A percentile compares a stretch with the other conserved stretches of the same genome.
These are phyloP conservation scores for Globisporangium nodosum DNA, from an alignment of 352 stramenopile genomes.

Conservation along the genomic window DNA sequence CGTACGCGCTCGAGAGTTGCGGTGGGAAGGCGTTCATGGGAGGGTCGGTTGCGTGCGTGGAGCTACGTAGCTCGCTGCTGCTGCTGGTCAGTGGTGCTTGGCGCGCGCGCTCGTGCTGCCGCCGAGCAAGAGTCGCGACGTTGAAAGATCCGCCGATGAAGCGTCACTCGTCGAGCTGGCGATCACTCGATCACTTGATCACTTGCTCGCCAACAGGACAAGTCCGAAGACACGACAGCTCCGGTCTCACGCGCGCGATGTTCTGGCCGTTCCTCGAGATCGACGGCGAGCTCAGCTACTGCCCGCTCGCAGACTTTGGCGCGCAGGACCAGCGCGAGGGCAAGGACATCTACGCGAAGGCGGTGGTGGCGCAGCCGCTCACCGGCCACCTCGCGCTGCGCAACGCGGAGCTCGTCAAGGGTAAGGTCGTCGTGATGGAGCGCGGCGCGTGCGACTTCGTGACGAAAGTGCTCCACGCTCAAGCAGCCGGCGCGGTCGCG, in stretches of 20 bases:
- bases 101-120: too few relatives aligned
- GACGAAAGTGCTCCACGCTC: slow-evolving; percentile 62
- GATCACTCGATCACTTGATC: too few relatives aligned
- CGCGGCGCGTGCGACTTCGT: slow-evolving; percentile 74
- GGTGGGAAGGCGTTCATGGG: background rate
- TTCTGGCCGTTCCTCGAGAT: slow-evolving; percentile 73
- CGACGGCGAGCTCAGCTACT: slow-evolving; percentile 51
- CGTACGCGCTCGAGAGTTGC: background rate
- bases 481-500: slow-evolving; percentile 58
- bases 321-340: slow-evolving; percentile 32
- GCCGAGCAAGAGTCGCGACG: too few relatives aligned
- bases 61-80: background rate
- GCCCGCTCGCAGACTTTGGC: slow-evolving; percentile 63
- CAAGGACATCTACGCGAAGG: slow-evolving; percentile 42
- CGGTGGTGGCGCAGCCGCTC: slow-evolving; percentile 53
- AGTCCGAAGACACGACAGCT: background rate
- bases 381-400: slow-evolving; percentile 39
- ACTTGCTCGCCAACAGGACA: too few relatives aligned
- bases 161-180: too few relatives aligned
- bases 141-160: too few relatives aligned
- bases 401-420: slow-evolving; percentile 36
- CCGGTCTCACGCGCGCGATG: slow-evolving; percentile 20
- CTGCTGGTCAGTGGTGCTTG: background rate
- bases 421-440: slow-evolving; percentile 63
- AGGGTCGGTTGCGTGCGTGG: background rate